phyloP scores from a whole-genome alignment of 345 rosid genomes.

The Nasturtium officinale region DNA sequence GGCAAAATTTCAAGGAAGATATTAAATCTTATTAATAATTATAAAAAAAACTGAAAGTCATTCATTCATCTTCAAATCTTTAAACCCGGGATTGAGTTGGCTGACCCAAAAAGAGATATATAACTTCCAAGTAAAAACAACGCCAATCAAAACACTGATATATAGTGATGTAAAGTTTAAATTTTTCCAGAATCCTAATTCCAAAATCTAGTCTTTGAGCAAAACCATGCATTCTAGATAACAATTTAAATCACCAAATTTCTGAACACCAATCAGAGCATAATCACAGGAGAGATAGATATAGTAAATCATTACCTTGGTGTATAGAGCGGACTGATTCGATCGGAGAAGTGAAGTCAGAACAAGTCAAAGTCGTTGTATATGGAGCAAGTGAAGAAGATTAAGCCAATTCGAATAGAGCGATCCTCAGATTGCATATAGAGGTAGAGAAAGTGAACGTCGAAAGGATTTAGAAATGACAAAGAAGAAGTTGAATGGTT shows the following conservation, averaged over 20 bases:
- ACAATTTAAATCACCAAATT: background rate
- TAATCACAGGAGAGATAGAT: background rate
- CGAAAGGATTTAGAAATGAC: background rate
- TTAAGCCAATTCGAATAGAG: background rate
- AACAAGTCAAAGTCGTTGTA: slow-evolving; percentile 30
- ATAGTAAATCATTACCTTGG: slow-evolving; percentile 1
- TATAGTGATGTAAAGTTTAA: background rate
- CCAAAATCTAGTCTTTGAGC: background rate
- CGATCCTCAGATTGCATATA: background rate
- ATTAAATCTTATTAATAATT: background rate
- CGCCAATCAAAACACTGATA: background rate
- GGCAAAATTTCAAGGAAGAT: background rate
- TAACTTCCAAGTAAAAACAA: background rate
- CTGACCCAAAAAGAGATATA: background rate
- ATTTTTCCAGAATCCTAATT: slow-evolving; percentile 11
- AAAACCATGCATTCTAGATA: background rate
- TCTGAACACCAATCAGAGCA: background rate
- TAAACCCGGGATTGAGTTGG: background rate
- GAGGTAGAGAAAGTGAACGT: background rate
- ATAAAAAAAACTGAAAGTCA: background rate
- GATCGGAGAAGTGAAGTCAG: slow-evolving; percentile 30
- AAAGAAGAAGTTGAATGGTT: slow-evolving; percentile 9
- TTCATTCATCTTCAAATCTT: background rate
- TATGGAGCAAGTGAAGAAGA: slow-evolving; percentile 24
- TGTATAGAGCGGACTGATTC: slow-evolving; percentile 6